Evolutionary conservation across 2,329 filamentous ascomycete species (phyloP), one percentile per base, ranked within the genome.

Genomic region (Verticillium nonalfalfae): DNA sequence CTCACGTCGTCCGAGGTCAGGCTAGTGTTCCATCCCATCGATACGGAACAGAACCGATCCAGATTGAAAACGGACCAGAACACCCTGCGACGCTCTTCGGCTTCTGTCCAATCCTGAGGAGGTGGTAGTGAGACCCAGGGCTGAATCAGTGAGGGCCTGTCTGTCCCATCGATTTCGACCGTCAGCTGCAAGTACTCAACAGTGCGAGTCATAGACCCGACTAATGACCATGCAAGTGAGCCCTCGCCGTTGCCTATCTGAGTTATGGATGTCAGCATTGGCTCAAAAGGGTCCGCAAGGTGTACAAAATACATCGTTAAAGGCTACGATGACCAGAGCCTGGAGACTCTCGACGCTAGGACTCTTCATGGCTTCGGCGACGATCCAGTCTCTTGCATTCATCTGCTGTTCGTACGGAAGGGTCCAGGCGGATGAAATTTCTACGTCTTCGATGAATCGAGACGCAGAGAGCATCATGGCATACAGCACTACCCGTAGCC

Each of bases 31-130:
- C 74, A 74, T 36, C 69, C 71, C 35, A 69, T 74, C 9, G 67
- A 67, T 9, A 73, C 68, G 67, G 64, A 60, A 62, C 67, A 69
- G 70, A 76, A 74, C 31, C 72, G 66, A 59, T 76, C 73, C 10
- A 74, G 59, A 34, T 66, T 67, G 63, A 75, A 76, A 39, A 76
- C 68, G 38, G 65, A 72, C 73, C 73, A 76, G 59, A 76, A 76
- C 1, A 76, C 69, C 9, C 73, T 63, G 15, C 74, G 63, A n/a
- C 73, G 64, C 35, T 74, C 71, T 64, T 76, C 74, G n/a, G 62
- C 61, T 40, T 69, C 65, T 1, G 68, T 70, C 68, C 65, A 68
- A 18, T 66, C 57, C 15, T 69, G 64, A 3, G 73, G 62, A 1
- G 66, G 63, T 9, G 68, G 56, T 13, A 78, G 61, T 40, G 65